Evolutionary conservation across 768 basidiomycete species (phyloP).

Genomic region (Tylopilus plumbeoviolaceoides): DNA sequence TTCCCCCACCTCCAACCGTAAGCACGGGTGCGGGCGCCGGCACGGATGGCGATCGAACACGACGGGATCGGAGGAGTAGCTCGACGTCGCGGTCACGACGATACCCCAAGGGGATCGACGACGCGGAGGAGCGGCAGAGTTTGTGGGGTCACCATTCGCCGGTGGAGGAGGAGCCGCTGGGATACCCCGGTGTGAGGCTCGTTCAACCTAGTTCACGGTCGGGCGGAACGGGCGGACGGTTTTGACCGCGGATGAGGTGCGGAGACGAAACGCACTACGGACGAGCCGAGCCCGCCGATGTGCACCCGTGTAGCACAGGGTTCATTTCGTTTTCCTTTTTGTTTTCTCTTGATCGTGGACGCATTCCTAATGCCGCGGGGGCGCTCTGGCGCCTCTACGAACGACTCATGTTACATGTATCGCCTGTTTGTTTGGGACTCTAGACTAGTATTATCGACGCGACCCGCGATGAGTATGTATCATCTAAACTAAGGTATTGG

Average conservation of each 20-base stretch:
- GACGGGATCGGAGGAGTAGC: constrained; percentile 33
- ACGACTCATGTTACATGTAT: neutral
- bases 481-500: neutral
- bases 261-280: neutral
- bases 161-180: constrained; percentile 17
- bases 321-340: neutral
- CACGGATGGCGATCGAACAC: constrained; percentile 11
- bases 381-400: neutral
- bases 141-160: constrained; percentile 41
- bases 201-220: constrained; percentile 30
- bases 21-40: neutral
- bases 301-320: neutral
- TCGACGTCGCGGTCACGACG: constrained; percentile 47
- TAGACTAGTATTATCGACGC: neutral
- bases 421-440: neutral
- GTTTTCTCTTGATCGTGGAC: neutral
- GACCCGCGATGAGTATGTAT: neutral
- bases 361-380: neutral
- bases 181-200: constrained; percentile 35
- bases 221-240: constrained; percentile 6
- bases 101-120: constrained; percentile 45
- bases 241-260: constrained; percentile 11
- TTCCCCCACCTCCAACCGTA: constrained; percentile 1
- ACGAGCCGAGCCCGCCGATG: neutral
- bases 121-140: constrained; percentile 58